These are phyloP conservation scores for Scenedesmus sp. DNA, from an alignment of 163 green algal species.

Conservation along the genomic window DNA sequence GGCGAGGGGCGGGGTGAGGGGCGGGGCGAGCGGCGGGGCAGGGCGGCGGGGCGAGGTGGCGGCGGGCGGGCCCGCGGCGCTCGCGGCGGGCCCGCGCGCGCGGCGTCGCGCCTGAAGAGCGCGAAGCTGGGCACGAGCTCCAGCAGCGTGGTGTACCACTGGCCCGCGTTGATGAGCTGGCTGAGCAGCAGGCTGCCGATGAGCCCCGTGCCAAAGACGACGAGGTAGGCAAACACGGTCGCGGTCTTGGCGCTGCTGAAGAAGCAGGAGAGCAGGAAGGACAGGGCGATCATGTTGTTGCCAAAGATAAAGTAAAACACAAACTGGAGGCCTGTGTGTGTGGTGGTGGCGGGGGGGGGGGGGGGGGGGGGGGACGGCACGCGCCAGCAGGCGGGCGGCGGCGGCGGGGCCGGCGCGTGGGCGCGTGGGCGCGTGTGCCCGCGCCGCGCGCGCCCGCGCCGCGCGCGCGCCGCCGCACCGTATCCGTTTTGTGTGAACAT, in stretches of 20 bases:
- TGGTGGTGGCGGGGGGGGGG: too few relatives aligned
- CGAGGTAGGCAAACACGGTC: constrained; percentile 69
- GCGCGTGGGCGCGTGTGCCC: too few relatives aligned
- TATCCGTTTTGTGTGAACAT: constrained; percentile 77
- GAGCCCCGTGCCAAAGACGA: constrained; percentile 79
- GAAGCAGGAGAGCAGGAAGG: constrained; percentile 82
- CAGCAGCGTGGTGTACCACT: constrained; percentile 67
- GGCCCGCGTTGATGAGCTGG: constrained; percentile 52
- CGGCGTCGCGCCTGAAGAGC: constrained; percentile 72
- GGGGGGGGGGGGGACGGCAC: too few relatives aligned
- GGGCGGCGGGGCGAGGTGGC: too few relatives aligned
- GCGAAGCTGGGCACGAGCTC: constrained; percentile 85
- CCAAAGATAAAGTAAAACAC: constrained; percentile 87
- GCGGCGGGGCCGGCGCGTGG: too few relatives aligned
- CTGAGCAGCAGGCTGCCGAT: constrained; percentile 67
- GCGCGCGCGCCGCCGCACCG: not conserved
- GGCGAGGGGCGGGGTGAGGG: too few relatives aligned
- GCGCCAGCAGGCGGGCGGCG: too few relatives aligned
- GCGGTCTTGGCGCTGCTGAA: constrained; percentile 72
- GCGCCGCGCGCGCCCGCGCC: too few relatives aligned
- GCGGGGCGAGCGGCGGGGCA: too few relatives aligned
- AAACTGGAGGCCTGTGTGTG: constrained; percentile 67
- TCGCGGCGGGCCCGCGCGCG: too few relatives aligned
- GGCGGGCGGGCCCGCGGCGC: too few relatives aligned
- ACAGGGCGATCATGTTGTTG: constrained; percentile 81